These are phyloP conservation scores for Pestalotiopsis sp. DNA, from an alignment of 2,329 filamentous ascomycete species.

Conservation along the genomic window DNA sequence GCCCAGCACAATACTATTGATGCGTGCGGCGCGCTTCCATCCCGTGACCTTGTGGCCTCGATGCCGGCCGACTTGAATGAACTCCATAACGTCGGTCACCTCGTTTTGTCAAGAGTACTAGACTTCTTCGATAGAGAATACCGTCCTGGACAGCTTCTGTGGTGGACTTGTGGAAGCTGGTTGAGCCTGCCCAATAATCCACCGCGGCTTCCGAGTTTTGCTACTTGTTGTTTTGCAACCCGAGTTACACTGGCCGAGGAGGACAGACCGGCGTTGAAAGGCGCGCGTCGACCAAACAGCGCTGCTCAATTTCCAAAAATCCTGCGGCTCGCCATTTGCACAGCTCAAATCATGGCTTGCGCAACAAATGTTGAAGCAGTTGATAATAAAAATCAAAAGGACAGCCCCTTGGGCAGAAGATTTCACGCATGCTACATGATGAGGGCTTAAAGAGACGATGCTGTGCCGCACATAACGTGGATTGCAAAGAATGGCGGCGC, in stretches of 20 bases:
- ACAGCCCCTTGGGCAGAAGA: neutral
- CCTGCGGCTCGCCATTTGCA: neutral
- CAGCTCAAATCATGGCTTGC: neutral
- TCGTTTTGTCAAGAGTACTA: neutral
- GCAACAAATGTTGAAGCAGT: neutral
- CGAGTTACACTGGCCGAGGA: too few species aligned
- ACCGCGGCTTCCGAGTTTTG: too few species aligned
- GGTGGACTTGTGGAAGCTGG: too few species aligned
- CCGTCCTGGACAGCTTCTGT: neutral
- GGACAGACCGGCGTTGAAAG: too few species aligned
- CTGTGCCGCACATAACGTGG: neutral
- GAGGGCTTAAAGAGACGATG: neutral
- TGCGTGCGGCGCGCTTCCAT: constrained; percentile 1
- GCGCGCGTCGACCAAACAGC: neutral
- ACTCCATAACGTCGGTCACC: neutral
- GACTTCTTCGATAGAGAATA: neutral
- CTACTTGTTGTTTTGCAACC: too few species aligned
- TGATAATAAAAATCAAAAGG: neutral
- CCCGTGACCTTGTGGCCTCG: neutral
- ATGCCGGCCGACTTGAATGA: neutral
- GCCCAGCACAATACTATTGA: neutral
- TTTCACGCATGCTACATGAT: neutral
- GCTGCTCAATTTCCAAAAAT: neutral
- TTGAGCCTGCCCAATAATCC: too few species aligned
- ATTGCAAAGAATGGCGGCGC: neutral